phyloP scores from a whole-genome alignment of 169 alveolate genomes.

The Miamiensis avidus region DNA sequence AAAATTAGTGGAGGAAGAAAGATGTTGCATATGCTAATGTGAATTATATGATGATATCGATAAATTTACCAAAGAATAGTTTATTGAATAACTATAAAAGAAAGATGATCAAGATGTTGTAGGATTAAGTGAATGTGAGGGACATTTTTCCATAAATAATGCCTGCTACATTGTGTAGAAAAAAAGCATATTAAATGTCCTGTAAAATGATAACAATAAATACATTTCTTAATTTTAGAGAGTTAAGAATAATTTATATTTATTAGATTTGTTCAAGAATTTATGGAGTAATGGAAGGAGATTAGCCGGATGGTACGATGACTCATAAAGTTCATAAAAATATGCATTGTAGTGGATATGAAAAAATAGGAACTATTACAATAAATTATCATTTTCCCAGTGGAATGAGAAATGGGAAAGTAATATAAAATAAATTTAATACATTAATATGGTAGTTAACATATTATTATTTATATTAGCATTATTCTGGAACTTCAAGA shows the following conservation, averaged over 20 bases:
- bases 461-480: not conserved
- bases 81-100: not conserved
- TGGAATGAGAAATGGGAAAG: conserved; percentile 56
- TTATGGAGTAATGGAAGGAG: conserved; percentile 81
- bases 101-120: conserved; percentile 44
- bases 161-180: conserved; percentile 48
- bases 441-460: not conserved
- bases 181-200: conserved; percentile 69
- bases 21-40: conserved; percentile 77
- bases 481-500: conserved; percentile 83
- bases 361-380: conserved; percentile 50
- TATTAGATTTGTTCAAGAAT: conserved; percentile 58
- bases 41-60: conserved; percentile 67
- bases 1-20: conserved; percentile 64
- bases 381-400: conserved; percentile 61
- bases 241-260: no score
- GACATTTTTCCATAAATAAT: conserved; percentile 78
- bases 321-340: conserved; percentile 24
- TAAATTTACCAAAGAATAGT: conserved; percentile 2
- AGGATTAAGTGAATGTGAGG: conserved; percentile 60
- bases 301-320: conserved; percentile 82
- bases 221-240: no score
- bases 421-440: no score
- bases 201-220: no score
- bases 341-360: conserved; percentile 56